These are phyloP conservation scores for Pleurotus cornucopiae DNA, from an alignment of 768 basidiomycete species.

Conservation along the genomic window DNA sequence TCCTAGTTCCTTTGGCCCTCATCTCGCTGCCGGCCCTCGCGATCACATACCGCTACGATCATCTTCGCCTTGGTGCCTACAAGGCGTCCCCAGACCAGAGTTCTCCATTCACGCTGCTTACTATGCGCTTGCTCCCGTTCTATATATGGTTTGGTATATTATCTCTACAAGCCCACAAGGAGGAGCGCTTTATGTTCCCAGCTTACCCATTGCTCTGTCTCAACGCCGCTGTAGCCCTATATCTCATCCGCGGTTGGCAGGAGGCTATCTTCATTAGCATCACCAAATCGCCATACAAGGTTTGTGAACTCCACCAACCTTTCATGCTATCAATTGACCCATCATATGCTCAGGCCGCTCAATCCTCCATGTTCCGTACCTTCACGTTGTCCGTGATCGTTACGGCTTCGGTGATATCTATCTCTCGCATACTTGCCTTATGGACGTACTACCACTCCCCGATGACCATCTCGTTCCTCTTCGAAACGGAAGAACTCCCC, in stretches of 20 bases:
- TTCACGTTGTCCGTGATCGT: conserved; percentile 71
- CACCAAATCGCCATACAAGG: conserved; percentile 84
- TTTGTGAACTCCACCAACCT: conserved; percentile 29
- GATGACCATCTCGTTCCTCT: conserved; percentile 59
- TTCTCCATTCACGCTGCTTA: conserved; percentile 76
- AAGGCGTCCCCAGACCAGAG: conserved; percentile 53
- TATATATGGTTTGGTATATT: conserved; percentile 90
- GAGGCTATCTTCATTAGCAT: conserved; percentile 70
- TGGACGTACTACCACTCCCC: conserved; percentile 92
- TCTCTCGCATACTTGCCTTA: conserved; percentile 77
- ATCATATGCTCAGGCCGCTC: conserved; percentile 57
- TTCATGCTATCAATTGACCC: background rate
- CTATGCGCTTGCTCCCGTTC: conserved; percentile 76
- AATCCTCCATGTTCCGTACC: conserved; percentile 67
- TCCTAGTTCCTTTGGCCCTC: conserved; percentile 76
- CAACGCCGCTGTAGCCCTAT: conserved; percentile 88
- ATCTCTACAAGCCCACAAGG: conserved; percentile 86
- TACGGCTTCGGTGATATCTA: conserved; percentile 63
- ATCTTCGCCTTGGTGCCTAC: conserved; percentile 62
- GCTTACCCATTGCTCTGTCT: conserved; percentile 89
- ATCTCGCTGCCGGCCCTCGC: conserved; percentile 73
- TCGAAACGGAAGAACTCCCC: conserved; percentile 80
- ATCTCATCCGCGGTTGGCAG: conserved; percentile 82
- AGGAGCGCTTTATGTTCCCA: conserved; percentile 98
- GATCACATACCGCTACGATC: conserved; percentile 72